phyloP scores from a whole-genome alignment of 805 yeast species.

The Saccharomycopsis babjevae region DNA sequence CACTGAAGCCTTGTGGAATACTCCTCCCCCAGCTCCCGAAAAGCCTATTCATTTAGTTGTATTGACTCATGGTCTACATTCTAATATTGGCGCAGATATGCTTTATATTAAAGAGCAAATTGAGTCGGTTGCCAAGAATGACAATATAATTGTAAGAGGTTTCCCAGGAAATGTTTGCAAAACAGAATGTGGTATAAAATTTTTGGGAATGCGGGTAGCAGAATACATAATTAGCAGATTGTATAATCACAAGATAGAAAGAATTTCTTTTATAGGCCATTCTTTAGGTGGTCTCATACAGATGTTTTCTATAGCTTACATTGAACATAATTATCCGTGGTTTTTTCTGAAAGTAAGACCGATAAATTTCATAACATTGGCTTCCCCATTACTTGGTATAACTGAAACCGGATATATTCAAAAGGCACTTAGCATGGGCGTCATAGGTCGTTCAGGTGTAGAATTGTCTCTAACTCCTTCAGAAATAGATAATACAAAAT shows the following conservation, averaged over 20 bases:
- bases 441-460: conserved; percentile 74
- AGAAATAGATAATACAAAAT: conserved; percentile 31
- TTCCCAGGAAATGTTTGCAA: conserved; percentile 62
- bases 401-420: conserved; percentile 57
- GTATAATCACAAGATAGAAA: conserved; percentile 33
- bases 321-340: conserved; percentile 57
- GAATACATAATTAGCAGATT: conserved; percentile 48
- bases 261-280: conserved; percentile 68
- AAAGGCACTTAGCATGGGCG: conserved; percentile 58
- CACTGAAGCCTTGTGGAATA: conserved; percentile 64
- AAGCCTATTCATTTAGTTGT: conserved; percentile 56
- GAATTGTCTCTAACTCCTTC: conserved; percentile 51
- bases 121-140: conserved; percentile 32
- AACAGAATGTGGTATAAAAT: conserved; percentile 71
- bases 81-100: conserved; percentile 71
- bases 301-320: conserved; percentile 66
- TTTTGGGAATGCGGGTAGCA: conserved; percentile 61
- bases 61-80: conserved; percentile 69
- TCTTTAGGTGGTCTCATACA: conserved; percentile 74
- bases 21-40: conserved; percentile 34
- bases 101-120: conserved; percentile 54
- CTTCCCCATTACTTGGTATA: conserved; percentile 69
- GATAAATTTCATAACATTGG: conserved; percentile 58
- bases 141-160: conserved; percentile 56
- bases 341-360: conserved; percentile 53